These are phyloP conservation scores for Sequoiadendron giganteum DNA, from an alignment of 75 land plant genomes.

Conservation along the genomic window DNA sequence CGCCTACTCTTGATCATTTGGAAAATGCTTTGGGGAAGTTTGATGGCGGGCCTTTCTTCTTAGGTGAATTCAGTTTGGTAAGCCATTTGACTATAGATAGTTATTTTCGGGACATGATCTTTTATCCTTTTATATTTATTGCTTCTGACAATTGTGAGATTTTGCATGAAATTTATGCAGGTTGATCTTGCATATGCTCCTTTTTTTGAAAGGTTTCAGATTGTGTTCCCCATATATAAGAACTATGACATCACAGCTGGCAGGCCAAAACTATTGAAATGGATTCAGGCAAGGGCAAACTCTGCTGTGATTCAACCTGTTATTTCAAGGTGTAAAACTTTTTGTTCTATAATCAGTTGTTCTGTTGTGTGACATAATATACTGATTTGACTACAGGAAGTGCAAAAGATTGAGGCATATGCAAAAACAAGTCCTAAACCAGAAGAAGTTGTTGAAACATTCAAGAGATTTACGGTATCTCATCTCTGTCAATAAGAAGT, in stretches of 20 bases:
- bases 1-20: constrained; percentile 51
- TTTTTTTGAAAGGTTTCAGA: constrained; percentile 71
- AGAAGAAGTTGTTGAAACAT: constrained; percentile 25
- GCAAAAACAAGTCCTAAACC: constrained; percentile 37
- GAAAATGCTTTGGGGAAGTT: constrained; percentile 65
- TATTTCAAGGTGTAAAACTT: no score
- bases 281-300: constrained; percentile 65
- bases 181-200: constrained; percentile 94
- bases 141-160: background rate
- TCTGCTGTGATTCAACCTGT: background rate
- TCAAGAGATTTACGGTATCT: constrained; percentile 10
- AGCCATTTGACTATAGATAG: background rate
- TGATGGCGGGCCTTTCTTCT: constrained; percentile 76
- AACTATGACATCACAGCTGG: constrained; percentile 66
- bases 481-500: background rate
- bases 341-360: background rate
- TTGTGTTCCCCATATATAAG: constrained; percentile 41
- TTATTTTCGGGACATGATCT: background rate
- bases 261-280: constrained; percentile 69
- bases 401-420: constrained; percentile 62
- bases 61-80: constrained; percentile 80
- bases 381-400: constrained; percentile 31
- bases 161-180: constrained; percentile 25
- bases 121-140: background rate
- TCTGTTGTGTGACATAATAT: background rate